Conservation (phyloP, 192 early-diverging fungal species). For the Cetraspora pellucida region DNA sequence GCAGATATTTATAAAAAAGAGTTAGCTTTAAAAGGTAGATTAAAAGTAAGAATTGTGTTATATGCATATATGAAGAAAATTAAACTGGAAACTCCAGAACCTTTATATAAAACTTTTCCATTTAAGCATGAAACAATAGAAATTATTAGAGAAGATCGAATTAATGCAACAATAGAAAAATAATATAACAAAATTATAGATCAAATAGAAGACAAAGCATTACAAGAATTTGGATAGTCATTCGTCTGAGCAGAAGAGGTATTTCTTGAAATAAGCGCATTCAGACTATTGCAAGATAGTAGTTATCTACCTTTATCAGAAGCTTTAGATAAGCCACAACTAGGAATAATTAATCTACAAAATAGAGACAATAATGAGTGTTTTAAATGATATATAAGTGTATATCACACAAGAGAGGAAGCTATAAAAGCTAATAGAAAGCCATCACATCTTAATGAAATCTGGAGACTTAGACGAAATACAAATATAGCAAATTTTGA, state of each 20-base stretch:
- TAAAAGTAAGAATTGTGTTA: slow-evolving; percentile 4
- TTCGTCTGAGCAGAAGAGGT: background rate
- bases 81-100: background rate
- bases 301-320: background rate
- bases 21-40: background rate
- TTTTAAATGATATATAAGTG: background rate
- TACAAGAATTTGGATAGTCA: background rate
- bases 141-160: background rate
- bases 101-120: slow-evolving; percentile 11
- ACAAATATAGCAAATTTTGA: background rate
- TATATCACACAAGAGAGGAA: background rate
- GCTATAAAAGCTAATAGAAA: background rate
- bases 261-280: slow-evolving; percentile 4
- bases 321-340: background rate
- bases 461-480: background rate
- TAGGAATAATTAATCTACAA: slow-evolving; percentile 20
- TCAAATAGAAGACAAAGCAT: background rate
- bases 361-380: slow-evolving; percentile 8
- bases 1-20: slow-evolving; percentile 4
- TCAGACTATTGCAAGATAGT: background rate
- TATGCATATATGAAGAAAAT: slow-evolving; percentile 1
- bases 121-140: slow-evolving; percentile 2
- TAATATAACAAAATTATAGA: background rate
- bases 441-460: background rate
- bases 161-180: background rate